Evolutionary conservation across 2,329 filamentous ascomycete genomes (phyloP).

Genomic region (Cytospora mali): DNA sequence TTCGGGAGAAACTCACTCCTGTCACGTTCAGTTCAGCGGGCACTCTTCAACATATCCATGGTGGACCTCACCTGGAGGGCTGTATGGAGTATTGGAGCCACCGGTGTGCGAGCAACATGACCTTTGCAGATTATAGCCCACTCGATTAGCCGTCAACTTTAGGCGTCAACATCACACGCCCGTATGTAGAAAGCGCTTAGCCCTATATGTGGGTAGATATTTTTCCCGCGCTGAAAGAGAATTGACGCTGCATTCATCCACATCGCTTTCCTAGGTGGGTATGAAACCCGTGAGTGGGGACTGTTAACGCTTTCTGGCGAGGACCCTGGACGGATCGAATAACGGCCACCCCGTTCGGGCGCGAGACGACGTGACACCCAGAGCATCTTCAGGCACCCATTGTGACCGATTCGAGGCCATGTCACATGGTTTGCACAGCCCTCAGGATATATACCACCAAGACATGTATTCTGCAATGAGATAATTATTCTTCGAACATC

Average conservation of each 20-base stretch:
- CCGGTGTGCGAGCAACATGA: too few species aligned
- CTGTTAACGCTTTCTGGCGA: not conserved
- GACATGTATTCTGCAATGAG: too few species aligned
- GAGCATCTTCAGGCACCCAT: not conserved
- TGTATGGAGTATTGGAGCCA: too few species aligned
- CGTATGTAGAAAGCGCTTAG: not conserved
- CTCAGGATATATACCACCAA: too few species aligned
- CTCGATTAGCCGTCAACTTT: too few species aligned
- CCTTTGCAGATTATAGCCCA: too few species aligned
- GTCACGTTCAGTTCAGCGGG: too few species aligned
- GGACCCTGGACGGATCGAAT: not conserved
- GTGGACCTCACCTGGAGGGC: too few species aligned
- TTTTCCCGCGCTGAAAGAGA: not conserved
- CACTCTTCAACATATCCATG: too few species aligned
- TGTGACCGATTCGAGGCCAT: not conserved
- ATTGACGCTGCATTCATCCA: not conserved
- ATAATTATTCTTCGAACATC: too few species aligned
- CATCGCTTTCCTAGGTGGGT: not conserved
- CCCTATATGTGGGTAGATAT: not conserved
- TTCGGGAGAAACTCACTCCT: too few species aligned
- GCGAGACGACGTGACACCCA: not conserved
- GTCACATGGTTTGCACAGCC: not conserved
- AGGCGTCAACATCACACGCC: not conserved
- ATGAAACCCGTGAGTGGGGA: not conserved
- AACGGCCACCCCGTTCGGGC: not conserved